Conservation (phyloP, 2,329 filamentous ascomycete genomes). For the Xylariaceae sp. region DNA sequence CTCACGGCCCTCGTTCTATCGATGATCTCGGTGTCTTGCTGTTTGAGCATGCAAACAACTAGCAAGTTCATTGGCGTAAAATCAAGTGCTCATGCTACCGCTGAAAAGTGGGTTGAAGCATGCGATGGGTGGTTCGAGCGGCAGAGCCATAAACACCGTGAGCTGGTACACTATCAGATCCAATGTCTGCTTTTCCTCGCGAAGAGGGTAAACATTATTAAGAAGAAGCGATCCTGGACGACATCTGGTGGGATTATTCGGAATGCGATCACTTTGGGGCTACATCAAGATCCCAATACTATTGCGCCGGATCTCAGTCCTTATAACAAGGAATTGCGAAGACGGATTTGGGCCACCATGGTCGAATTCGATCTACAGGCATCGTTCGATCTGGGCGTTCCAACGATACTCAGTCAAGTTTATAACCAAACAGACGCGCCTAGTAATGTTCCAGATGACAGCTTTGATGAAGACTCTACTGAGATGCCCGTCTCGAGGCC, state of each 20-base stretch:
- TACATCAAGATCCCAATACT: constrained; percentile 55
- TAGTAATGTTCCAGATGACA: constrained; percentile 53
- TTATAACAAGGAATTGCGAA: constrained; percentile 58
- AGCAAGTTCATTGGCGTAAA: constrained; percentile 54
- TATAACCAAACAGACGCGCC: constrained; percentile 52
- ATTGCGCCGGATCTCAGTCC: constrained; percentile 51
- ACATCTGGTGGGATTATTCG: constrained; percentile 51
- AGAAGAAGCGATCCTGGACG: constrained; percentile 62
- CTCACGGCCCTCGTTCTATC: constrained; percentile 55
- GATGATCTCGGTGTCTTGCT: constrained; percentile 56
- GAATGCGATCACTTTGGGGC: constrained; percentile 53
- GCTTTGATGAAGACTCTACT: constrained; percentile 50
- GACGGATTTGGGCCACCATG: constrained; percentile 56
- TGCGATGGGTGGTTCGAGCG: constrained; percentile 49
- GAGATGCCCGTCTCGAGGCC: constrained; percentile 48
- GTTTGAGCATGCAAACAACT: constrained; percentile 47
- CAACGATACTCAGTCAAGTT: constrained; percentile 52
- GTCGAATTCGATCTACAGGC: constrained; percentile 59
- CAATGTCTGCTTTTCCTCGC: constrained; percentile 55
- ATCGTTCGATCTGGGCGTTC: constrained; percentile 55
- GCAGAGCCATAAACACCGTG: constrained; percentile 58
- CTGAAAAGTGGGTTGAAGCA: constrained; percentile 52
- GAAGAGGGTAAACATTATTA: constrained; percentile 57
- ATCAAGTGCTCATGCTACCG: constrained; percentile 50
- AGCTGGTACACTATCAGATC: constrained; percentile 57